A percentile compares a stretch with the other conserved stretches of the same genome.
Conservation (phyloP, 2,329 filamentous ascomycete genomes). For the Triangularia verruculosa region DNA sequence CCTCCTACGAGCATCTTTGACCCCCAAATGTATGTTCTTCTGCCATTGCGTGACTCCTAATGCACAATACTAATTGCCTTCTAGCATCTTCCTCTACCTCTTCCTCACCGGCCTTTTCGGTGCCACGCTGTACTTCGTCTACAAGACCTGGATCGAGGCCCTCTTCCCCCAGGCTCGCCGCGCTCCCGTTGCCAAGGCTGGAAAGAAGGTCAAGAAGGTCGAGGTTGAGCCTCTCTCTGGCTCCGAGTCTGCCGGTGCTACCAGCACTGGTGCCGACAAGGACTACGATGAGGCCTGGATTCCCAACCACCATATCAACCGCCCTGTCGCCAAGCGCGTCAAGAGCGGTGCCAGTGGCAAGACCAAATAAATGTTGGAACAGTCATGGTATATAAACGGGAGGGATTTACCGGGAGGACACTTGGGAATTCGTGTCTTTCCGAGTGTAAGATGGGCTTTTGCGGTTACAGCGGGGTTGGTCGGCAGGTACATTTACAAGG, state of each 20-base stretch:
- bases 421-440: background rate
- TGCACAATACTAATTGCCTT: background rate
- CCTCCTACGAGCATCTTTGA: constrained; percentile 88
- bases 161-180: constrained; percentile 86
- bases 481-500: background rate
- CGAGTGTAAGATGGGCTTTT: background rate
- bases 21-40: constrained; percentile 76
- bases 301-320: constrained; percentile 82
- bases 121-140: constrained; percentile 90
- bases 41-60: background rate
- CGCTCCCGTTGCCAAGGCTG: constrained; percentile 47
- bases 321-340: constrained; percentile 68
- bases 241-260: constrained; percentile 66
- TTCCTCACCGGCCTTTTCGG: constrained; percentile 76
- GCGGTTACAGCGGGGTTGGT: background rate
- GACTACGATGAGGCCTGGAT: constrained; percentile 93
- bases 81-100: constrained; percentile 94
- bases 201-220: constrained; percentile 66
- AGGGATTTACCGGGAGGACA: background rate
- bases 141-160: constrained; percentile 95
- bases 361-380: constrained; percentile 25
- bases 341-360: constrained; percentile 54
- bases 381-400: background rate
- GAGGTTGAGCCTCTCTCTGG: constrained; percentile 61
- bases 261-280: constrained; percentile 66